Evolutionary conservation across 345 rosid species (phyloP).

Genomic region (Rhodomyrtus tomentosa): DNA sequence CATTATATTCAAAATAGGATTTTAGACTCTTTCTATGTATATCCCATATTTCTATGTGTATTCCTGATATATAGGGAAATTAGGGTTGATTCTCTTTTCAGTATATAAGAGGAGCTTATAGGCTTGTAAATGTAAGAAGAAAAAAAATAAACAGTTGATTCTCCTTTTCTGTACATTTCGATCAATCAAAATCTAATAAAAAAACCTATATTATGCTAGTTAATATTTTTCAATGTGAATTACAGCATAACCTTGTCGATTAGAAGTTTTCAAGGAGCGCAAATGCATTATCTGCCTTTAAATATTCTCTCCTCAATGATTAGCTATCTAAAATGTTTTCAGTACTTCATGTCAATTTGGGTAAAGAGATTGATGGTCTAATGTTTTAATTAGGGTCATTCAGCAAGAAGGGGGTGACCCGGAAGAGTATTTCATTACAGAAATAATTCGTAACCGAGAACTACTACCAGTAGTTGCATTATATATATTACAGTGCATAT

Average conservation of each 20-base stretch:
- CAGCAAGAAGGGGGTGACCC: not conserved
- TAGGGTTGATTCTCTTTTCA: no score
- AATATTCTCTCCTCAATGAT: not conserved
- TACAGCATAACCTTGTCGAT: no score
- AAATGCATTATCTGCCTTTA: not conserved
- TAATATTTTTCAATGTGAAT: no score
- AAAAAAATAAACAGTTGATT: no score
- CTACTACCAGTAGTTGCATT: not conserved
- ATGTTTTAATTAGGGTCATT: not conserved
- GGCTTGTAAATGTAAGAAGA: no score
- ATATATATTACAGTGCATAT: not conserved
- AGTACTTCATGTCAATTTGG: not conserved
- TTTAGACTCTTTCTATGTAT: no score
- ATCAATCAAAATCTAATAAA: not conserved
- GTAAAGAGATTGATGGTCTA: not conserved
- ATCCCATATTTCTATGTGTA: no score
- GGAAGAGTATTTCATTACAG: not conserved
- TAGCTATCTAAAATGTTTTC: not conserved
- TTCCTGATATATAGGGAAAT: no score
- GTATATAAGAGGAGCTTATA: no score
- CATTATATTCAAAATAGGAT: no score
- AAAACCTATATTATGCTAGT: no score
- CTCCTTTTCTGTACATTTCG: no score
- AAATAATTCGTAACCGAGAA: not conserved
- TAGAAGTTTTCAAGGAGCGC: not conserved